Evolutionary conservation across 345 rosid genomes (phyloP), one percentile per base, ranked within the genome.

Genomic region (Abelmoschus esculentus): DNA sequence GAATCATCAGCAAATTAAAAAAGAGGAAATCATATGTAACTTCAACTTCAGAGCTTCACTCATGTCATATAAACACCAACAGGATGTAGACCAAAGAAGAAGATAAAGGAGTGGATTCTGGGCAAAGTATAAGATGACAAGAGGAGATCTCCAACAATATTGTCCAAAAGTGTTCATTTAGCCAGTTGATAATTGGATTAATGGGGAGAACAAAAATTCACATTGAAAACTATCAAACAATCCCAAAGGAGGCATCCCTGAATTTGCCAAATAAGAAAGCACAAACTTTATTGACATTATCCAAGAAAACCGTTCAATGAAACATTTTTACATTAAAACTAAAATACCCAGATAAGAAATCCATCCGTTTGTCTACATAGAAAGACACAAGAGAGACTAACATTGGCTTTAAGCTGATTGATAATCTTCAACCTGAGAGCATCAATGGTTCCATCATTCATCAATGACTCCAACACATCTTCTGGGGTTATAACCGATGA

Each of bases 391-490:
- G 69, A 60, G 69, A 54, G 11, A 50, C 67, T 75, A 78, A 85
- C 89, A 74, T 89, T 84, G 77, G 95, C 88, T 83, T 85, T 84
- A 70, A 89, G 90, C 81, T 89, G 89, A 71, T 86, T 86, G 57
- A 89, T 86, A 73, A 89, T 86, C 84, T 86, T 85, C 77, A 83
- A 79, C 59, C 91, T 77, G 74, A 89, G 86, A 72, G 88, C 75
- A 65, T 89, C 95, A 70, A 89, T 82, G 31, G 91, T 81, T 22
- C 91, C 95, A 73, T 89, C 91, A 62, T 89, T 89, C 91, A 89
- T 86, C 55, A 86, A 77, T 0, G 89, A 85, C 80, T 85, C 89
- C 69, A 89, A 72, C 53, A 86, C 89, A 66, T 86, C 90, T 73
- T 89, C 95, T 54, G 95, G 91, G 58, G 80, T 77, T 62, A 89